Conservation (phyloP, 192 early-diverging fungal genomes). For the Linderina pennispora region DNA sequence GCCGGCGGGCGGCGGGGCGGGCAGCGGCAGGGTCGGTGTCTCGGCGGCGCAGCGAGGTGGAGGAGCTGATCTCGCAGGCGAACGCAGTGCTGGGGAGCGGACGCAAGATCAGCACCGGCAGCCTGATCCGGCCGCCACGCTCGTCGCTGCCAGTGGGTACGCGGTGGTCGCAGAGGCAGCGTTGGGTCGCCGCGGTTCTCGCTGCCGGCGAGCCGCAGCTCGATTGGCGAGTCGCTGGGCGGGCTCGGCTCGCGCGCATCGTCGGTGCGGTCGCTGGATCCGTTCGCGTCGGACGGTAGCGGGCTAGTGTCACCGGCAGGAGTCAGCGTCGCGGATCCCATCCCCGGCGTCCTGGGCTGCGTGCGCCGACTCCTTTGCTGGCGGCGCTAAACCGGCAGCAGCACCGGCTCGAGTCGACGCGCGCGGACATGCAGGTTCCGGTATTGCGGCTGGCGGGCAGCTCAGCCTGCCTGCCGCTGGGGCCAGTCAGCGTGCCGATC, state of each 20-base stretch:
- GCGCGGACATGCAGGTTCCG: conserved; percentile 3
- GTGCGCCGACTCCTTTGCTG: conserved; percentile 1
- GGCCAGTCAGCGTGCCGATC: too few species aligned
- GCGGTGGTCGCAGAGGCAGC: neutral
- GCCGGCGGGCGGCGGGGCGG: too few species aligned
- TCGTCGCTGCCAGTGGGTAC: conserved; percentile 26
- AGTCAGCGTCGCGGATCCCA: conserved; percentile 7
- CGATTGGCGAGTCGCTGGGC: neutral
- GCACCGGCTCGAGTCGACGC: conserved; percentile 13
- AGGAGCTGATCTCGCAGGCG: conserved; percentile 37
- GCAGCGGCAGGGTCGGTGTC: too few species aligned
- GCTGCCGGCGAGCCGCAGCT: conserved; percentile 1
- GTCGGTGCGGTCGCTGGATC: neutral
- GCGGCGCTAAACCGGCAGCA: conserved; percentile 18
- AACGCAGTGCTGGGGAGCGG: conserved; percentile 28
- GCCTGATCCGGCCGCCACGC: conserved; percentile 21
- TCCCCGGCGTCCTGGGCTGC: conserved; percentile 4
- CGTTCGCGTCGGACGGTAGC: neutral
- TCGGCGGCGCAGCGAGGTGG: conserved; percentile 33
- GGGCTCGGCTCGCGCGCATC: too few species aligned
- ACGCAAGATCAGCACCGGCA: neutral
- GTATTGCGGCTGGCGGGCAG: too few species aligned
- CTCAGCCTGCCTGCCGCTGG: too few species aligned
- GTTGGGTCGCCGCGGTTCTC: conserved; percentile 7
- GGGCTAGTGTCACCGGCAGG: neutral